Conservation (phyloP, 192 early-diverging fungal species). For the Coemansia sp. region DNA sequence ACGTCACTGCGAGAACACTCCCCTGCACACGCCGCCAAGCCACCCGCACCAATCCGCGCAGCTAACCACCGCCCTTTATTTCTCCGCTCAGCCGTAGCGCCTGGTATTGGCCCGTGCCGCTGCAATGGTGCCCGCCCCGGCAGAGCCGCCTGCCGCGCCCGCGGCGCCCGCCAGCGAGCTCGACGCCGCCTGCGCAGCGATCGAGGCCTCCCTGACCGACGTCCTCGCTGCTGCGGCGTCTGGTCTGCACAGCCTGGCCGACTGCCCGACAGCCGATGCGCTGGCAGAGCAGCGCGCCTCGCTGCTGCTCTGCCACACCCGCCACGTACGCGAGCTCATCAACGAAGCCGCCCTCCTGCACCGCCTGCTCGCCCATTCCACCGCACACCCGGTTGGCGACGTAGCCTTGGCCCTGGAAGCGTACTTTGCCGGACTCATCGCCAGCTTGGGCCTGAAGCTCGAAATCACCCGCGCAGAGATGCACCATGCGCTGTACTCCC, state of each 20-base stretch:
- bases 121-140: no score
- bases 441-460: constrained; percentile 43
- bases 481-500: constrained; percentile 34
- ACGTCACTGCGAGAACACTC: no score
- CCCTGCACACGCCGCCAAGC: no score
- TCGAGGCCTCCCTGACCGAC: constrained; percentile 18
- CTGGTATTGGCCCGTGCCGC: no score
- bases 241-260: constrained; percentile 4
- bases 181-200: constrained; percentile 1
- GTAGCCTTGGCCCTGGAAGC: constrained; percentile 31
- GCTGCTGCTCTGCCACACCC: constrained; percentile 25
- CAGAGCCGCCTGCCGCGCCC: no score
- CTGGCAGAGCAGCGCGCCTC: no score
- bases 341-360: constrained; percentile 20
- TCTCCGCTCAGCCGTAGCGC: no score
- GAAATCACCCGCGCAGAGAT: constrained; percentile 35
- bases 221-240: no score
- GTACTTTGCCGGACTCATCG: constrained; percentile 49
- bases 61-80: no score
- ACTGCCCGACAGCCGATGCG: constrained; percentile 1
- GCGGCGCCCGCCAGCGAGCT: no score
- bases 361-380: constrained; percentile 14
- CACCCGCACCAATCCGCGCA: no score
- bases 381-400: constrained; percentile 22
- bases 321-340: constrained; percentile 23